Conservation (phyloP, 805 yeast genomes). For the Myxozyma melibiosi region DNA sequence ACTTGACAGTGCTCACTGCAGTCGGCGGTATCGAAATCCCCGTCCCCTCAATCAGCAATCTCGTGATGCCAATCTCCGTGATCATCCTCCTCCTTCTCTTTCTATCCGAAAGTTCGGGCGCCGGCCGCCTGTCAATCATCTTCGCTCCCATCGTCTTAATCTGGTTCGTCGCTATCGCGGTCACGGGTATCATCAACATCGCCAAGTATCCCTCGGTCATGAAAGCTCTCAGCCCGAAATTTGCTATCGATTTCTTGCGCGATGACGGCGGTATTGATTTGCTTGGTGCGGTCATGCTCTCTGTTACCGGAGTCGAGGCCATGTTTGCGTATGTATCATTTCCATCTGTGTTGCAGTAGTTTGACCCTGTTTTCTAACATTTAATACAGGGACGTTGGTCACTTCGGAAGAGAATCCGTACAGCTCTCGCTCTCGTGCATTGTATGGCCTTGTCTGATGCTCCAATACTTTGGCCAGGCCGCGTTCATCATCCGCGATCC, state of each 20-base stretch:
- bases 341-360: too few relatives aligned
- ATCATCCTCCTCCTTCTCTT: conserved; percentile 52
- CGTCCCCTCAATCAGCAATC: conserved; percentile 48
- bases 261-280: conserved; percentile 43
- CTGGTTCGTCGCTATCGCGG: conserved; percentile 53
- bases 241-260: conserved; percentile 52
- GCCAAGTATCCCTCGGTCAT: conserved; percentile 49
- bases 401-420: conserved; percentile 54
- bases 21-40: conserved; percentile 60
- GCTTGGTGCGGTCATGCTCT: conserved; percentile 55
- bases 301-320: conserved; percentile 63
- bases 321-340: conserved; percentile 51
- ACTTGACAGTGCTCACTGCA: conserved; percentile 56
- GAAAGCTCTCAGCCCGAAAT: conserved; percentile 54
- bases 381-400: conserved; percentile 51
- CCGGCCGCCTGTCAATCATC: conserved; percentile 49
- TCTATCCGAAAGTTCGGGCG: conserved; percentile 53
- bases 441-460: conserved; percentile 56
- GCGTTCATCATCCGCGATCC: conserved; percentile 53
- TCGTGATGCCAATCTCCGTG: conserved; percentile 53
- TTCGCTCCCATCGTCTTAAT: conserved; percentile 59
- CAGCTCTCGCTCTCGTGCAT: conserved; percentile 51
- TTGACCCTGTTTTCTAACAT: background rate
- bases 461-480: conserved; percentile 61
- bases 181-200: conserved; percentile 53